Evolutionary conservation across 495 filamentous ascomycete species (phyloP), one percentile per base, ranked within the genome.

Genomic region (Aspergillus steynii): DNA sequence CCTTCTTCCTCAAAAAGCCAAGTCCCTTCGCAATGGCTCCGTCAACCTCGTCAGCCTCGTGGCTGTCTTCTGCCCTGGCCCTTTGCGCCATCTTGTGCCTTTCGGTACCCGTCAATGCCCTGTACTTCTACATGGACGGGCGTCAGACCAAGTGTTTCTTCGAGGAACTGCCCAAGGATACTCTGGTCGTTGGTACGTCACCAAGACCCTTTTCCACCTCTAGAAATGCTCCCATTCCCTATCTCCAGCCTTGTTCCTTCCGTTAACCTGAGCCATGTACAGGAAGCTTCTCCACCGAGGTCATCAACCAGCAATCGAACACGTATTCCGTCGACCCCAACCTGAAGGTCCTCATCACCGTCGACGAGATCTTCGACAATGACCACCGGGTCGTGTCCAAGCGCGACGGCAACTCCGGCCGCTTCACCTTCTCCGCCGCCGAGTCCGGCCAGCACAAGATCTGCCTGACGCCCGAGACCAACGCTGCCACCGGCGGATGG

Each of bases 131-230:
- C 82, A 87, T 98, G 74, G 93, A 98, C 69, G 90, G 89, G 64
- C 83, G 85, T 15, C 74, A 80, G 68, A 69, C 74, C 53, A 79
- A 81, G 65, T 99, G 95, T 78, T 98, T 99, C 87, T 97, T 90
- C 78, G 95, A 99, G 81, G 96, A 98, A 76, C 85, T 99, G 50
- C 96, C 93, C 53, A 97, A 98, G 80, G 96, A 97, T 78, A 99
- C 95, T 2, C 78, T 99, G 14, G 94, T 99, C 53, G 93, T 96
- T 48, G 95, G 89, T 91, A 80, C 60, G 82, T 63, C 20, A 27
- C 8, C 4, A n/a, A 27, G 15, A 50, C 20, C 25, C 29, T 51
- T 1, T 32, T 52, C 15, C n/a, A 26, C 15, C n/a, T n/a, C 20
- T 25, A 26, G 20, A 48, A 49, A 58, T 60, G 32, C 52, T n/a